Base-by-base conservation (phyloP, 768 basidiomycete species). In the Rhodotorula diobovata region DNA sequence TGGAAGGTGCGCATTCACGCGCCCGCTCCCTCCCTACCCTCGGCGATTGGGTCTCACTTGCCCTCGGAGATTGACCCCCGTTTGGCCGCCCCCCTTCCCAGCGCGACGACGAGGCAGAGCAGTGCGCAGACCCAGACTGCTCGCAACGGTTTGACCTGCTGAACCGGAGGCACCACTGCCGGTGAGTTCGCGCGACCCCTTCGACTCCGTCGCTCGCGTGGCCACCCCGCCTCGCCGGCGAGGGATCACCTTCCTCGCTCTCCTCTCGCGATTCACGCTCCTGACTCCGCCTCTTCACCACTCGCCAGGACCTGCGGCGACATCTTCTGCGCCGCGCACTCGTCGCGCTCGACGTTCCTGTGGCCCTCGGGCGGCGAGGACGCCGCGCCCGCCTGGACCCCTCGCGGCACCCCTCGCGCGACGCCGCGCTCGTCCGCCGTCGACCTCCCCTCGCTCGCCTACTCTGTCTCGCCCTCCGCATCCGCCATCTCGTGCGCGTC, bases 101-200 rank as follows among this genome's bases (percentile, higher is more conserved):
- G 73, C 68, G 59, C 37, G 73, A 74, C 46, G 73, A 67, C 2
- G 48, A 34, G 2, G 63, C 61, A 0, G 64, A 68, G 30, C 25
- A 60, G 21, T 74, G 73, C 60, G 69, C 69, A 6, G 73, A 74
- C 45, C 60, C 58, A 2, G 69, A 74, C 50, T 74, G 73, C 61
- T 30, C 51, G 2, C 66, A 64, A 28, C 66, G 67, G 30, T 74
- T 74, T 32, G 73, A 70, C 55, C 48, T 74, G 25, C 35, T 74
- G 30, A 60, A 74, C 59, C 69, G 73, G 5, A 59, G 69, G 25
- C 73, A 74, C 30, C 73, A 74, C 57, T 74, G 73, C 61, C 53
- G 73, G 73, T 74, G 28, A 39, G 69, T 20, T 6, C 21, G 23
- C 3, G 32, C 18, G 34, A 18, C 25, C 15, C 30, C 23, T 9